Evolutionary conservation across 2,329 filamentous ascomycete species (phyloP).

Genomic region (Penicillium vulpinum): DNA sequence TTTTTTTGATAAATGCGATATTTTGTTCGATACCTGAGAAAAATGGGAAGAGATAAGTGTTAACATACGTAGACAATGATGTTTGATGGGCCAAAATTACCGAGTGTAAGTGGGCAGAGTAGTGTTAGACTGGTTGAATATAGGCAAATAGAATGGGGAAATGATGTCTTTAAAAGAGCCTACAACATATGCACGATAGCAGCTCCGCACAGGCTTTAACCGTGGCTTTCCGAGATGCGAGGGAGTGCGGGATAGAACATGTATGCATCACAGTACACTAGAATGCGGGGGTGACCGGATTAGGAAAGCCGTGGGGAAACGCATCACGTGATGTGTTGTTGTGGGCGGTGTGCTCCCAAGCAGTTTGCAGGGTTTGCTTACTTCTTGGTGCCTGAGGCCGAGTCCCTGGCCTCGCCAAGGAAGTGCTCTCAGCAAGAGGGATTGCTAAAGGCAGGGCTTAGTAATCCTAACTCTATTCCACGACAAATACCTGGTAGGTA

Average conservation of each 20-base stretch:
- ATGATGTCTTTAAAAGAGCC: slow-evolving; percentile 3
- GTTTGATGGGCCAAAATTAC: background rate
- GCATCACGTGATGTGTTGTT: slow-evolving; percentile 18
- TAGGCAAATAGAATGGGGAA: background rate
- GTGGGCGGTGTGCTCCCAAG: too few species aligned
- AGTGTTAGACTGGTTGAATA: background rate
- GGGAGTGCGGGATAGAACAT: background rate
- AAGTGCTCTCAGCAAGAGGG: too few species aligned
- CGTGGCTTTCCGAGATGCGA: slow-evolving; percentile 18
- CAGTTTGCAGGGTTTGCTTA: too few species aligned
- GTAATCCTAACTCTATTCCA: too few species aligned
- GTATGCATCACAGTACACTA: background rate
- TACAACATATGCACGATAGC: background rate
- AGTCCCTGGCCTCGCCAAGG: too few species aligned
- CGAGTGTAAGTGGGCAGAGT: background rate
- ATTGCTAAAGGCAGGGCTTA: too few species aligned
- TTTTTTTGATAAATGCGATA: background rate
- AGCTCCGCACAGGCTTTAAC: slow-evolving; percentile 2
- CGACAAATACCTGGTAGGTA: too few species aligned
- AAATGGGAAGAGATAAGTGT: background rate
- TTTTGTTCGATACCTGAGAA: background rate
- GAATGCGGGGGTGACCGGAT: slow-evolving; percentile 13
- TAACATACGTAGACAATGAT: background rate
- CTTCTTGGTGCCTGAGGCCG: too few species aligned
- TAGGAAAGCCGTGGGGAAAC: slow-evolving; percentile 8